phyloP scores from a whole-genome alignment of 2,329 filamentous ascomycete species.

The Ascocoryne sarcoides region DNA sequence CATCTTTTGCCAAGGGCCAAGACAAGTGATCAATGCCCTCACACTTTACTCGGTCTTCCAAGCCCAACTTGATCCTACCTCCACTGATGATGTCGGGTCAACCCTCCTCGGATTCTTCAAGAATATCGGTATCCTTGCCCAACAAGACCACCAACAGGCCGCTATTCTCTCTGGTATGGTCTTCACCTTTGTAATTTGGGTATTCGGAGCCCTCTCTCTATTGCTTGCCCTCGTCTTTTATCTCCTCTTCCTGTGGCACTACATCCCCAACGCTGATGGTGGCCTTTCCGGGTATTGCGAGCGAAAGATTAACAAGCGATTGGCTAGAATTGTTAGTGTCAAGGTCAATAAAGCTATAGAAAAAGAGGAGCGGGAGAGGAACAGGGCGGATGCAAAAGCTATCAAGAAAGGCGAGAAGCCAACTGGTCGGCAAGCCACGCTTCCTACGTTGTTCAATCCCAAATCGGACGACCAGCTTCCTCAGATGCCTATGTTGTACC shows the following conservation, averaged over 20 bases:
- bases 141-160: constrained; percentile 67
- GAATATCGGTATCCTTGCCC: constrained; percentile 67
- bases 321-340: constrained; percentile 73
- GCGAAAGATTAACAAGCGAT: constrained; percentile 78
- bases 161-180: constrained; percentile 83
- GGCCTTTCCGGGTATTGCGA: constrained; percentile 79
- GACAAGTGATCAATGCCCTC: constrained; percentile 82
- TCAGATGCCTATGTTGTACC: constrained; percentile 48
- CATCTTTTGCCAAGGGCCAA: constrained; percentile 82
- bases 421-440: constrained; percentile 51
- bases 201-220: constrained; percentile 68
- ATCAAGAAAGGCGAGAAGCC: constrained; percentile 45
- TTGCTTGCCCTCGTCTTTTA: constrained; percentile 72
- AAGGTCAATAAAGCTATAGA: constrained; percentile 86
- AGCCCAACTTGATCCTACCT: constrained; percentile 58
- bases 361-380: constrained; percentile 59
- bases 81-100: constrained; percentile 46
- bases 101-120: constrained; percentile 69
- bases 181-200: constrained; percentile 85
- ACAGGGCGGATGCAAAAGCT: constrained; percentile 39
- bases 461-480: constrained; percentile 45
- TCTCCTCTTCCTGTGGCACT: constrained; percentile 83
- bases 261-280: constrained; percentile 75
- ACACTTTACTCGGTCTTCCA: constrained; percentile 80
- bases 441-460: constrained; percentile 52